Conservation (phyloP, 257 asterid species). For the Galeopsis tetrahit region DNA sequence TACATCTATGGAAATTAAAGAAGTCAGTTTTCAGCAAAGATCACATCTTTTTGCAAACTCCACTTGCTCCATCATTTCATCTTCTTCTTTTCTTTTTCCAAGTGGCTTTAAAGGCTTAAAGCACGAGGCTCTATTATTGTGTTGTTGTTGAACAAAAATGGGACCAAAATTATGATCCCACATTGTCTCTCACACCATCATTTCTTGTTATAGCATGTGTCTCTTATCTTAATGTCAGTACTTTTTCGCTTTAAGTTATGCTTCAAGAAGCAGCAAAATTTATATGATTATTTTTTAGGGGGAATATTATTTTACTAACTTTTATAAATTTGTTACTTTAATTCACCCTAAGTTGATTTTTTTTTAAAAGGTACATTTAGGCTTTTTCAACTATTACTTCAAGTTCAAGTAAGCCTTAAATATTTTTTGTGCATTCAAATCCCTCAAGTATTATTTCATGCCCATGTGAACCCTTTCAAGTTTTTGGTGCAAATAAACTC, state of each 20-base stretch:
- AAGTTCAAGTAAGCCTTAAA: too few species aligned
- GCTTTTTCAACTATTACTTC: too few species aligned
- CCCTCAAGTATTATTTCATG: too few species aligned
- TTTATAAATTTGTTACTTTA: too few species aligned
- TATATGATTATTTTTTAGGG: background rate
- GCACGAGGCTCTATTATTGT: conserved; percentile 38
- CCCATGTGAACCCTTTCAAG: too few species aligned
- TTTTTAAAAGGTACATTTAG: too few species aligned
- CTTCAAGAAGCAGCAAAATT: conserved; percentile 45
- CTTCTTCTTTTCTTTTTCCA: background rate
- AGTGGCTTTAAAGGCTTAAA: conserved; percentile 42
- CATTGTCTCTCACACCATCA: conserved; percentile 41
- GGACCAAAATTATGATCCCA: conserved; percentile 33
- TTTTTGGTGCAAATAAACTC: too few species aligned
- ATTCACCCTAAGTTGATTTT: too few species aligned
- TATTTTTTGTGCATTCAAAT: too few species aligned
- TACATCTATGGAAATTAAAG: conserved; percentile 31
- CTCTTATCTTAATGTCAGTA: conserved; percentile 35
- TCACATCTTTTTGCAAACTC: conserved; percentile 14
- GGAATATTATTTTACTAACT: too few species aligned
- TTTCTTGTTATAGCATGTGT: conserved; percentile 29
- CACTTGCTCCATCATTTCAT: conserved; percentile 7
- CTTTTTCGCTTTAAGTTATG: conserved; percentile 30
- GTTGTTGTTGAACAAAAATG: conserved; percentile 36
- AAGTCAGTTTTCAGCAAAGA: conserved; percentile 26